Percentiles rank a stretch among this genome's conserved stretches.
These are phyloP conservation scores for Tillandsia fasciculata DNA, from an alignment of 176 grass and related monocot genomes.

Conservation along the genomic window DNA sequence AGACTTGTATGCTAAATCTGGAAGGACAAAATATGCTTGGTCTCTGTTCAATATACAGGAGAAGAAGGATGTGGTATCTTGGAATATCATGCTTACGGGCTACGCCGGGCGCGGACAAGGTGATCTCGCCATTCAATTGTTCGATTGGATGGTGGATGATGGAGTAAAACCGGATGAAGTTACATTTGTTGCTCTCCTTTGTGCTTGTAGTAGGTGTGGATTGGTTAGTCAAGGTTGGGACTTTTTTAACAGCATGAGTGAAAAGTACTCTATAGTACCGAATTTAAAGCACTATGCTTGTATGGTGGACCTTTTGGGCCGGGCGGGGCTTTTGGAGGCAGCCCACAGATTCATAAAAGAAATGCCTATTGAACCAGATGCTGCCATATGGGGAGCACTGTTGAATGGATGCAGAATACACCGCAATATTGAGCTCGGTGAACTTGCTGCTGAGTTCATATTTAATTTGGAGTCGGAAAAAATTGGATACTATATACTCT, in stretches of 20 bases:
- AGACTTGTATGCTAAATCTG: conserved; percentile 86
- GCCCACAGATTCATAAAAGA: conserved; percentile 63
- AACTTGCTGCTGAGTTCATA: conserved; percentile 60
- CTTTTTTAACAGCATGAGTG: conserved; percentile 55
- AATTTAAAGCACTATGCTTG: conserved; percentile 93
- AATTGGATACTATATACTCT: conserved; percentile 68
- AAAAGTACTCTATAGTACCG: conserved; percentile 57
- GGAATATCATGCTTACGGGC: conserved; percentile 85
- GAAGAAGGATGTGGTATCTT: conserved; percentile 72
- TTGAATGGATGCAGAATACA: conserved; percentile 88
- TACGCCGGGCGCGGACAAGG: conserved; percentile 51
- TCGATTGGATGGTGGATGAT: conserved; percentile 50
- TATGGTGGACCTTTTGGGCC: conserved; percentile 89
- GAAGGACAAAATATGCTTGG: conserved; percentile 64
- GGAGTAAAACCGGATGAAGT: conserved; percentile 77
- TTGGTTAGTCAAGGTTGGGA: conserved; percentile 75
- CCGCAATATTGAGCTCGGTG: conserved; percentile 60
- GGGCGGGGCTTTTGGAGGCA: conserved; percentile 55
- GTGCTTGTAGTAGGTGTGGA: conserved; percentile 72
- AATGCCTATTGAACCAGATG: conserved; percentile 70
- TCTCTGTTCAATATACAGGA: conserved; percentile 45
- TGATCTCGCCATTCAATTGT: conserved; percentile 49
- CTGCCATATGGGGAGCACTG: conserved; percentile 75
- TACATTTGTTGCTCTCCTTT: conserved; percentile 66
- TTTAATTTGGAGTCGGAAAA: conserved; percentile 68